These are phyloP conservation scores for Spizellomyces punctatus DNA, from an alignment of 192 early-diverging fungal genomes.

Conservation along the genomic window DNA sequence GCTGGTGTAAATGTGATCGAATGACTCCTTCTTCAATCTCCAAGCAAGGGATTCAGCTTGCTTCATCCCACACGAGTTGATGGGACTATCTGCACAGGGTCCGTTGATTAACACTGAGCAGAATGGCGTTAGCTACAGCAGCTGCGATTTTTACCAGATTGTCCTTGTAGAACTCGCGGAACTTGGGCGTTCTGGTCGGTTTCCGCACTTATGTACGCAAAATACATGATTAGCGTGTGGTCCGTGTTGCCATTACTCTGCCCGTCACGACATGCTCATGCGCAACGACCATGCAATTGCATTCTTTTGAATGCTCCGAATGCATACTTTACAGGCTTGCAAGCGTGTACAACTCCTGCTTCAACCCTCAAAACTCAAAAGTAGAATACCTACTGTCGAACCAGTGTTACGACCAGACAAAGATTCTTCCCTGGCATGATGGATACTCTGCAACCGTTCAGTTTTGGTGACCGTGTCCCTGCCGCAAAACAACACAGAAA, in stretches of 20 bases:
- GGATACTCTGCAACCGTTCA: no score
- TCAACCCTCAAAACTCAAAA: no score
- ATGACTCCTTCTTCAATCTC: constrained; percentile 44
- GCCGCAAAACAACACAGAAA: no score
- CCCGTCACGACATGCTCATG: no score
- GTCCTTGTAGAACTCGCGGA: constrained; percentile 49
- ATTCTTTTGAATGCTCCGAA: no score
- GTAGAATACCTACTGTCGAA: constrained; percentile 29
- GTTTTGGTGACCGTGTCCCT: no score
- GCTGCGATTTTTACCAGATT: constrained; percentile 30
- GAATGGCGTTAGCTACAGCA: not conserved
- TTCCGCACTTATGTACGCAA: constrained; percentile 40
- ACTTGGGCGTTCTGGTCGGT: constrained; percentile 45
- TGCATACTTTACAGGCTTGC: no score
- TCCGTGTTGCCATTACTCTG: no score
- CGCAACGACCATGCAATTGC: no score
- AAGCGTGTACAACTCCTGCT: no score
- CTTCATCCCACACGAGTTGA: constrained; percentile 42
- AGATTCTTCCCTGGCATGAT: constrained; percentile 5
- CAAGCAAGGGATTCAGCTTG: constrained; percentile 43
- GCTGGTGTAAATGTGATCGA: constrained; percentile 52
- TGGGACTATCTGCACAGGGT: constrained; percentile 27
- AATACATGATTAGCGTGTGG: not conserved
- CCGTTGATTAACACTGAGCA: not conserved
- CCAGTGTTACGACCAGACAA: constrained; percentile 29